A percentile compares a stretch with the other conserved stretches of the same genome.
These are phyloP conservation scores for Nothophytophthora sp. DNA, from an alignment of 352 stramenopile species.

Conservation along the genomic window DNA sequence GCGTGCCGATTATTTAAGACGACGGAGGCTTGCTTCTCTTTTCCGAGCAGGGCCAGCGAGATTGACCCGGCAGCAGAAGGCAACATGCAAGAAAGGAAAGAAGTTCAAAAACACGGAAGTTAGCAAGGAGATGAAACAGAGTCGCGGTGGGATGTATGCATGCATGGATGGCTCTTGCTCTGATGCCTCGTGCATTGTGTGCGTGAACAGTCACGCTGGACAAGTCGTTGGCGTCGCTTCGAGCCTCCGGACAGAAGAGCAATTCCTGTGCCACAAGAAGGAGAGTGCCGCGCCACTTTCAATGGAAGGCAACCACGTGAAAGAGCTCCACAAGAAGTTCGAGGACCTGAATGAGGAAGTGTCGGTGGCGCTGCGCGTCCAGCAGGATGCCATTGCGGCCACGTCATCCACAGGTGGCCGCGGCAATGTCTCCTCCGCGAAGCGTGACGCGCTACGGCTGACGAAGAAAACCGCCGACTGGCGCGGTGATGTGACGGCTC, in stretches of 20 bases:
- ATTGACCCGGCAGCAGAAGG: too few species aligned
- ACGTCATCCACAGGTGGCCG: constrained; percentile 13
- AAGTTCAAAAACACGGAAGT: too few species aligned
- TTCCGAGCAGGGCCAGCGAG: not conserved
- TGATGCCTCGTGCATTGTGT: too few species aligned
- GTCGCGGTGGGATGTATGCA: too few species aligned
- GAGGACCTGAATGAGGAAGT: constrained; percentile 75
- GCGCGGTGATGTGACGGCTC: constrained; percentile 66
- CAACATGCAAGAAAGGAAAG: too few species aligned
- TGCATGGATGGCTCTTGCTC: too few species aligned
- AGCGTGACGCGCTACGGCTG: constrained; percentile 51
- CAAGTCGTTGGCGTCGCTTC: too few species aligned
- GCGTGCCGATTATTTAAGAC: constrained; percentile 41
- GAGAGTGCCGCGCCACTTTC: too few species aligned
- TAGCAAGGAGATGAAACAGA: too few species aligned
- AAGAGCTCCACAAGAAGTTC: constrained; percentile 77
- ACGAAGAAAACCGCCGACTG: constrained; percentile 62
- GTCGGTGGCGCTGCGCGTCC: constrained; percentile 41
- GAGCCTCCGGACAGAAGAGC: too few species aligned
- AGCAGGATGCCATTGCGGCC: constrained; percentile 47
- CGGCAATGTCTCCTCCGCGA: constrained; percentile 20
- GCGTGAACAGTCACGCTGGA: too few species aligned
- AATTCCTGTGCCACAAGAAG: not conserved
- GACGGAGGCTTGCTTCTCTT: constrained; percentile 4
- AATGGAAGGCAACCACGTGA: constrained; percentile 53